Conservation (phyloP, 495 filamentous ascomycete genomes). For the Aspergillus campestris region DNA sequence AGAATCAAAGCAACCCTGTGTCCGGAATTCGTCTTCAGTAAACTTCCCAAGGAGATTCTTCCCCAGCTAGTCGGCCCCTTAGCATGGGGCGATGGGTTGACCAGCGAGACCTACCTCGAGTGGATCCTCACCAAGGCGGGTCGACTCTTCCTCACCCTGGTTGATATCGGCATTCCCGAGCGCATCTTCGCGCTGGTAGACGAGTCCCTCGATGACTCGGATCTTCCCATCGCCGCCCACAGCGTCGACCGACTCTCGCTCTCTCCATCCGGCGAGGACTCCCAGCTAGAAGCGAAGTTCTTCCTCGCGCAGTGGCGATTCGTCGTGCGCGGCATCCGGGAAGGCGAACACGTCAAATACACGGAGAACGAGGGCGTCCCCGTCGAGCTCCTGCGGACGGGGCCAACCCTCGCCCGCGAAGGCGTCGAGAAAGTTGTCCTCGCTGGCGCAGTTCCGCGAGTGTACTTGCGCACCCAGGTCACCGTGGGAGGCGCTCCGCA, state of each 20-base stretch:
- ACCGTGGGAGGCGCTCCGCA: conserved; percentile 51
- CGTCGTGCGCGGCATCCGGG: conserved; percentile 58
- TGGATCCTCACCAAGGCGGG: conserved; percentile 78
- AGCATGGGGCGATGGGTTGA: conserved; percentile 80
- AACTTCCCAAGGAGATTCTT: conserved; percentile 56
- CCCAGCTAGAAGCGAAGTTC: conserved; percentile 63
- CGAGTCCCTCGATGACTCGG: conserved; percentile 79
- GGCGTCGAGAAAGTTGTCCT: conserved; percentile 61
- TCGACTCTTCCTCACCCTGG: conserved; percentile 73
- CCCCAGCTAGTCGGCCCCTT: conserved; percentile 59
- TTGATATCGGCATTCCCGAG: conserved; percentile 70
- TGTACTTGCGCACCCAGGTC: conserved; percentile 65
- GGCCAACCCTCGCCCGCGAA: conserved; percentile 34
- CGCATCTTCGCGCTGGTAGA: conserved; percentile 83
- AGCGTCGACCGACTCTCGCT: conserved; percentile 61
- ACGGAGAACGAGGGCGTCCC: conserved; percentile 73
- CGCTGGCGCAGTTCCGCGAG: conserved; percentile 30
- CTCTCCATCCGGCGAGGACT: conserved; percentile 45
- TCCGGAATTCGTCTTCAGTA: conserved; percentile 57
- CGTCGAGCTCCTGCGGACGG: conserved; percentile 57
- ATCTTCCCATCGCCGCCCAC: conserved; percentile 71
- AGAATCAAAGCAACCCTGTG: conserved; percentile 67
- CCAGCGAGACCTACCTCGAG: conserved; percentile 84
- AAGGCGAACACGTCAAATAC: conserved; percentile 67
- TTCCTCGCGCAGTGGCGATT: conserved; percentile 76